phyloP scores from a whole-genome alignment of 371 early-diverging fungal species.

The Mucor indicus region DNA sequence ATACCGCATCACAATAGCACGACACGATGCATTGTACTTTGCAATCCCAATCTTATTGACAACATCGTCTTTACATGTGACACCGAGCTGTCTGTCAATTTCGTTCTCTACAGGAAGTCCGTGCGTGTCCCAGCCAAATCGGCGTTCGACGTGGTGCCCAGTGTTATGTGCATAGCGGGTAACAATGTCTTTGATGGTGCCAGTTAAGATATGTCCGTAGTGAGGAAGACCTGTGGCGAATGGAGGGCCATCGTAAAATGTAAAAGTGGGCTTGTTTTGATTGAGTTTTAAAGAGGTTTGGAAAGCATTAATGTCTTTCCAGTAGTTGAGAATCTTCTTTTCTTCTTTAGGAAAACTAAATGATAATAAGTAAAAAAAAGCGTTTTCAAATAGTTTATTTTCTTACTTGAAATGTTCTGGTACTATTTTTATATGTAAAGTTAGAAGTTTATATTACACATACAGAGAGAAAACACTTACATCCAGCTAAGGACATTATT shows the following conservation, averaged over 20 bases:
- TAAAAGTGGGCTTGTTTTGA: slow-evolving; percentile 81
- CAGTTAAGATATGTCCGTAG: slow-evolving; percentile 99
- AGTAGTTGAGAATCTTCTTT: slow-evolving; percentile 92
- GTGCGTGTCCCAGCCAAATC: slow-evolving; percentile 99
- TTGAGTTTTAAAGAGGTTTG: slow-evolving; percentile 88
- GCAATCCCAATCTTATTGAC: slow-evolving; percentile 97
- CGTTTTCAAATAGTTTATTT: too few species aligned
- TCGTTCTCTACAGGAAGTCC: slow-evolving; percentile 99
- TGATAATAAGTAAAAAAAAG: slow-evolving; percentile 11
- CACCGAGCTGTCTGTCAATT: slow-evolving; percentile 97
- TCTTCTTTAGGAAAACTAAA: slow-evolving; percentile 94
- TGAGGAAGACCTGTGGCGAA: slow-evolving; percentile 99
- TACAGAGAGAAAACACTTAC: slow-evolving; percentile 35
- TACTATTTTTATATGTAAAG: too few species aligned
- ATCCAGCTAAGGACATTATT: slow-evolving; percentile 46
- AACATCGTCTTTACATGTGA: slow-evolving; percentile 92
- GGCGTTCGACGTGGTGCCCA: slow-evolving; percentile 97
- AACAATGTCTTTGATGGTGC: slow-evolving; percentile 99
- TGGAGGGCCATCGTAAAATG: slow-evolving; percentile 99
- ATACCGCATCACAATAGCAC: slow-evolving; percentile 98
- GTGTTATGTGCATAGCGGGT: slow-evolving; percentile 98
- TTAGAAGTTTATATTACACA: too few species aligned
- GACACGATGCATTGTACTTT: slow-evolving; percentile 98
- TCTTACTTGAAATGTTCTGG: slow-evolving; percentile 57
- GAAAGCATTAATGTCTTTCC: slow-evolving; percentile 99